phyloP scores from a whole-genome alignment of 1,284 basidiomycete species.

The Sporisorium scitamineum region DNA sequence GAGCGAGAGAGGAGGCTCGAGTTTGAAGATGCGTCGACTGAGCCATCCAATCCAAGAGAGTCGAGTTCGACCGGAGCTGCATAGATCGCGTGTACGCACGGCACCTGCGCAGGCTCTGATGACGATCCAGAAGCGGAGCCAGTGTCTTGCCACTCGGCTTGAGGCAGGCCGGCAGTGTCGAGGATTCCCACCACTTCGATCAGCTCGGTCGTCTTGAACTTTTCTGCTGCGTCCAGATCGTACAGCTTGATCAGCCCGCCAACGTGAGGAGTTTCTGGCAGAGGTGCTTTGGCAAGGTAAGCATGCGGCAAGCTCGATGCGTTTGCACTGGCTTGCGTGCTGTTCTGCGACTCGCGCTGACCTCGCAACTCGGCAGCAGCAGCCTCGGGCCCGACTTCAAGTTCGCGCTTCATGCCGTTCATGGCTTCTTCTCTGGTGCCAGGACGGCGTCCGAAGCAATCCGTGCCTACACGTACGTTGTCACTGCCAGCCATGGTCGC shows the following conservation, averaged over 20 bases:
- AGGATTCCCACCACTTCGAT: slow-evolving; percentile 64
- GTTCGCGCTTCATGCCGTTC: slow-evolving; percentile 58
- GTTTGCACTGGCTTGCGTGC: neutral
- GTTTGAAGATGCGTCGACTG: neutral
- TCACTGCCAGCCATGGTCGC: slow-evolving; percentile 86
- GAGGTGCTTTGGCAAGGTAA: slow-evolving; percentile 34
- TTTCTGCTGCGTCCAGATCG: slow-evolving; percentile 58
- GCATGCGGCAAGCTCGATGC: slow-evolving; percentile 22
- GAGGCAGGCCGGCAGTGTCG: slow-evolving; percentile 43
- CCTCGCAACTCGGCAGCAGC: slow-evolving; percentile 27
- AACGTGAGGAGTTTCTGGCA: slow-evolving; percentile 36
- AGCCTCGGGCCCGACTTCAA: slow-evolving; percentile 46
- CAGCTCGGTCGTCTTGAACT: slow-evolving; percentile 60
- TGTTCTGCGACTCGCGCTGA: slow-evolving; percentile 8
- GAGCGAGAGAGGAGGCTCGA: slow-evolving; percentile 19
- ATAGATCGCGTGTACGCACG: slow-evolving; percentile 58
- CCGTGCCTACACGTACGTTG: slow-evolving; percentile 90
- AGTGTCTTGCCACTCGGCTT: slow-evolving; percentile 50
- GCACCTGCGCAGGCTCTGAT: slow-evolving; percentile 31
- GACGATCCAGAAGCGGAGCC: slow-evolving; percentile 22
- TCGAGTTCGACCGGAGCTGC: slow-evolving; percentile 37
- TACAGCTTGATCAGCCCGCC: slow-evolving; percentile 55
- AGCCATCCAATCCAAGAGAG: slow-evolving; percentile 1
- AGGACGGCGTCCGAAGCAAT: slow-evolving; percentile 80
- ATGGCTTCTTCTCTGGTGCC: slow-evolving; percentile 59